A percentile compares a stretch with the other conserved stretches of the same genome.
Evolutionary conservation across 164 flowering plant species (phyloP).

Genomic region (Vitis cinerea): DNA sequence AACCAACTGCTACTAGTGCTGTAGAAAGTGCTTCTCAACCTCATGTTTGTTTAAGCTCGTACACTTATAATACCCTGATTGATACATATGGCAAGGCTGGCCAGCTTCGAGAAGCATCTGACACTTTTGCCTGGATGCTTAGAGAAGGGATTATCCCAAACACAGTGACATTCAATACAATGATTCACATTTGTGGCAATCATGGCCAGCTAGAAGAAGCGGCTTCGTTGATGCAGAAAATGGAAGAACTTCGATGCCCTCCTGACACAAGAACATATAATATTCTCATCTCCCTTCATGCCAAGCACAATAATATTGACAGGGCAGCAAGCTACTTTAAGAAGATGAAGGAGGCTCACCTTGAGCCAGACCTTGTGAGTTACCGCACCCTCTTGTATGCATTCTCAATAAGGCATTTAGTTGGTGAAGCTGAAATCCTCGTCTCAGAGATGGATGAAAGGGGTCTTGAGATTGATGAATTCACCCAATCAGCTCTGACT

Average conservation of each 20-base stretch:
- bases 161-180: constrained; percentile 87
- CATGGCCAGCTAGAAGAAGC: constrained; percentile 72
- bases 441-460: constrained; percentile 69
- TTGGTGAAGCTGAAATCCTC: constrained; percentile 67
- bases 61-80: constrained; percentile 77
- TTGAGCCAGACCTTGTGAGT: constrained; percentile 74
- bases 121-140: constrained; percentile 66
- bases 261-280: constrained; percentile 93
- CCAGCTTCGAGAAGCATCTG: constrained; percentile 70
- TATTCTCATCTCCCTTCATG: constrained; percentile 79
- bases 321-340: constrained; percentile 55
- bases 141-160: constrained; percentile 66
- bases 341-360: constrained; percentile 64
- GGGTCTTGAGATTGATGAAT: constrained; percentile 78
- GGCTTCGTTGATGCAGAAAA: constrained; percentile 56
- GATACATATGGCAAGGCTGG: constrained; percentile 94
- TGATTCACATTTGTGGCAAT: constrained; percentile 90
- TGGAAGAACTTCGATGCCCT: constrained; percentile 70
- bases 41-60: constrained; percentile 42
- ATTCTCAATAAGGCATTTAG: constrained; percentile 79
- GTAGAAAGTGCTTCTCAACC: constrained; percentile 12
- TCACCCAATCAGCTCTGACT: constrained; percentile 77
- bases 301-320: constrained; percentile 58
- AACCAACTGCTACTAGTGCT: neutral
- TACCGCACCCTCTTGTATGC: constrained; percentile 89